Percentiles rank a stretch among this genome's conserved stretches.
These are phyloP conservation scores for Dillenia turbinata DNA, from an alignment of 164 flowering plant genomes.

Conservation along the genomic window DNA sequence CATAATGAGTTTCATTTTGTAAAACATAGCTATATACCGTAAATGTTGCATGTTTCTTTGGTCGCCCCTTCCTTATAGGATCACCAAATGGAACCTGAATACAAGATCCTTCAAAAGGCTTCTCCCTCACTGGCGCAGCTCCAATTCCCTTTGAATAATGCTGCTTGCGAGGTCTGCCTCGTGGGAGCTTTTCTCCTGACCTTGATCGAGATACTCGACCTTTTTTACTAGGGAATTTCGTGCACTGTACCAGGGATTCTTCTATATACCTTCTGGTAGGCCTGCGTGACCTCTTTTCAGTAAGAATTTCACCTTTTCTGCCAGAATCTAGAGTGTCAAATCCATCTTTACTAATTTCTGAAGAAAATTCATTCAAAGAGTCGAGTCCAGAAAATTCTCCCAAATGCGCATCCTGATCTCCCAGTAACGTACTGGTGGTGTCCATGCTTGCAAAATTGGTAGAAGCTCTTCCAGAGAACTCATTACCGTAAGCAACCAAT, in stretches of 20 bases:
- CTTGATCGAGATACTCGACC: conserved; percentile 14
- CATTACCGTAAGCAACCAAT: conserved; percentile 10
- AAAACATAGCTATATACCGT: conserved; percentile 17
- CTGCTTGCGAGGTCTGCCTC: conserved; percentile 23
- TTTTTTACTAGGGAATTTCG: conserved; percentile 20
- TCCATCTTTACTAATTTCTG: conserved; percentile 17
- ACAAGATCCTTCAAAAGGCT: conserved; percentile 29
- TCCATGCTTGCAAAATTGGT: conserved; percentile 2
- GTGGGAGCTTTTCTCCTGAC: conserved; percentile 18
- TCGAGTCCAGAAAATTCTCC: conserved; percentile 6
- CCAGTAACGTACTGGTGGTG: conserved; percentile 6
- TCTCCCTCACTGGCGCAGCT: conserved; percentile 18
- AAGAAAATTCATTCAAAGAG: conserved; percentile 11
- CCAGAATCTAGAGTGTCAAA: conserved; percentile 9
- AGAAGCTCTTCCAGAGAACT: conserved; percentile 10
- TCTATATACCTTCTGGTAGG: conserved; percentile 70
- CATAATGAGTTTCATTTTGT: too few species aligned
- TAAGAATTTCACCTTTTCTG: conserved; percentile 10
- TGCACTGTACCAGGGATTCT: conserved; percentile 37
- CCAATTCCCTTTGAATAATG: conserved; percentile 17
- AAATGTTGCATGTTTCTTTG: conserved; percentile 24
- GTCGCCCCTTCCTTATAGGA: conserved; percentile 29
- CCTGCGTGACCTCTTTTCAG: conserved; percentile 54
- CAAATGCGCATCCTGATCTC: conserved; percentile 4
- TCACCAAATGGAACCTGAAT: conserved; percentile 54